phyloP scores from a whole-genome alignment of 306 rosid genomes.

The Inga leiocalycina region DNA sequence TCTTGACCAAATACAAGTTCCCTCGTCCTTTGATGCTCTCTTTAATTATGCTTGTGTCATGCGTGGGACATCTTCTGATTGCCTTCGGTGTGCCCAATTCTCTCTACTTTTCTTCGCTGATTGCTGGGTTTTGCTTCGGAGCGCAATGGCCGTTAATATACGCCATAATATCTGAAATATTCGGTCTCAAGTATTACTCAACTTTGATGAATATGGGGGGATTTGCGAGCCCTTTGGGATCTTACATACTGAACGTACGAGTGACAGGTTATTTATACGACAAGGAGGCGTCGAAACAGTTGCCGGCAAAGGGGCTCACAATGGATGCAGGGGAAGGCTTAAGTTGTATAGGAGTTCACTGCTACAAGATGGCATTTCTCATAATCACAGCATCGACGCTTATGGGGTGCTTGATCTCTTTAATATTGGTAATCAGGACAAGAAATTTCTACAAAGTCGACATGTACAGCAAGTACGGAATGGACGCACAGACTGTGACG shows the following conservation, averaged over 20 bases:
- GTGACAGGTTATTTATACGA: slow-evolving; percentile 65
- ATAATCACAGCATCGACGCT: slow-evolving; percentile 53
- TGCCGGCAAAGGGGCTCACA: slow-evolving; percentile 34
- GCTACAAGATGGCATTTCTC: slow-evolving; percentile 53
- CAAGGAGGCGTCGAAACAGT: slow-evolving; percentile 55
- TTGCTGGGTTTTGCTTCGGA: slow-evolving; percentile 70
- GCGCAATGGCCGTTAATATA: slow-evolving; percentile 66
- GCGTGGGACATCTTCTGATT: slow-evolving; percentile 63
- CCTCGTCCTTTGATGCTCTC: slow-evolving; percentile 68
- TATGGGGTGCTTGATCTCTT: slow-evolving; percentile 49
- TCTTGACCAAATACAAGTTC: slow-evolving; percentile 54
- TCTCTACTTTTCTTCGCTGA: slow-evolving; percentile 58
- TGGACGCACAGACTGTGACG: slow-evolving; percentile 7
- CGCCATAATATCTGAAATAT: slow-evolving; percentile 70
- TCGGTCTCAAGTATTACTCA: slow-evolving; percentile 72
- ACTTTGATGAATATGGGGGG: slow-evolving; percentile 57
- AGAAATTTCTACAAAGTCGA: slow-evolving; percentile 58
- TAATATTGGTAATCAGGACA: slow-evolving; percentile 60
- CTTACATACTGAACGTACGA: slow-evolving; percentile 57
- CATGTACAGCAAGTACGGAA: slow-evolving; percentile 56
- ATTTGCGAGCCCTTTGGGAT: slow-evolving; percentile 60
- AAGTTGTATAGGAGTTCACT: slow-evolving; percentile 48
- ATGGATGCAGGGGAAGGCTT: slow-evolving; percentile 50
- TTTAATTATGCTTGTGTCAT: slow-evolving; percentile 49
- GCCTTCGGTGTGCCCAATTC: slow-evolving; percentile 62